Evolutionary conservation across 352 stramenopile genomes (phyloP), one percentile per base, ranked within the genome.

Genomic region (Peronospora farinosa): DNA sequence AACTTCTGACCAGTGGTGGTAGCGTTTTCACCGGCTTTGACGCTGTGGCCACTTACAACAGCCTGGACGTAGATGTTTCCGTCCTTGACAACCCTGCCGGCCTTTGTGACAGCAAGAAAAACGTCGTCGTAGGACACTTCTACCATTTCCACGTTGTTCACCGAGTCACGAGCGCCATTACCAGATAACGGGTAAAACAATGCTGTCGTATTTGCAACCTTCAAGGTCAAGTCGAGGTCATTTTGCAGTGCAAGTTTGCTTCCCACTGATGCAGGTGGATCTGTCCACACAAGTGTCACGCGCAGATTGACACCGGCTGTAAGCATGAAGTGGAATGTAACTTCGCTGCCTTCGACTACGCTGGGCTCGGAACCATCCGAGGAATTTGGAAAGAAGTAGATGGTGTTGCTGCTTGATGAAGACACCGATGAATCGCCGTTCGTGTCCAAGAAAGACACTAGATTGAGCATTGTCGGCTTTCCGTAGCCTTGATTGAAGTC

Each of bases 131-230:
- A 89, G 8, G 61, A 71, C 8, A 86, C 65, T 43, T 88, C 76
- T 11, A 88, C 65, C 76, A 90, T 86, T 41, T 90, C 78, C 0
- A 88, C 74, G 44, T 90, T 90, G 58, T 90, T 90, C n/a, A 73
- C 42, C 0, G 61, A 54, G 40, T 90, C 79, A 7, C 69, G 72
- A n/a, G 66, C 60, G 36, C 72, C 74, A 17, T 86, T 81, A 8
- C 74, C 76, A 1, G 73, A 74, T 11, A 88, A 46, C 3, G 76
- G 76, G 40, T 81, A 85, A 47, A 86, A 83, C 0, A 80, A 27
- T 6, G 66, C 54, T 12, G 65, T 53, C 9, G 73, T 84, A 38
- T 78, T 71, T 5, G 71, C 64, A 7, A 88, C 56, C 16, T 65
- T 62, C 10, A 90, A 52, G 11, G 58, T 79, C 57, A 90, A 51